phyloP scores from a whole-genome alignment of 192 early-diverging fungal genomes.

The Thoreauomyces humboldtii region DNA sequence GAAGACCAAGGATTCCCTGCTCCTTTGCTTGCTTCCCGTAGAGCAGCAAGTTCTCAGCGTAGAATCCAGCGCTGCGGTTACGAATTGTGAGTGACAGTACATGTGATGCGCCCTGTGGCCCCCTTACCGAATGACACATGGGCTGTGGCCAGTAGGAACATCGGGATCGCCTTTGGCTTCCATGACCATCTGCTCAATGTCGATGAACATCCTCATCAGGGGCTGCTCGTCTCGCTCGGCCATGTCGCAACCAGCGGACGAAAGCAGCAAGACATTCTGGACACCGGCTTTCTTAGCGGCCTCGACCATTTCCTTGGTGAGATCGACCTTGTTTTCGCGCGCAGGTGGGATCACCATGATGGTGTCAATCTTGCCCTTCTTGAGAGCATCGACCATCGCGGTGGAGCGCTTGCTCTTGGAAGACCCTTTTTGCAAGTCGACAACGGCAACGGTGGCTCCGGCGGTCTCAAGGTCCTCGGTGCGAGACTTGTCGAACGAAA shows the following conservation, averaged over 20 bases:
- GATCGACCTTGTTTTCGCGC: conserved; percentile 4
- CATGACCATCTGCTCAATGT: conserved; percentile 5
- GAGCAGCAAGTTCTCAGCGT: neutral
- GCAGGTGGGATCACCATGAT: conserved; percentile 9
- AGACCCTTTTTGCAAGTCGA: neutral
- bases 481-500: neutral
- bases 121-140: conserved; percentile 1
- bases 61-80: neutral
- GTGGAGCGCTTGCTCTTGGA: neutral
- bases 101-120: no score
- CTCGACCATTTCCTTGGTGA: conserved; percentile 5
- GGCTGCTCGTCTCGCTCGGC: neutral
- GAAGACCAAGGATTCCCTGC: neutral
- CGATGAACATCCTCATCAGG: neutral
- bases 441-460: neutral
- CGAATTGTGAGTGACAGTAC: no score
- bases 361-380: conserved; percentile 7
- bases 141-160: neutral
- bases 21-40: neutral
- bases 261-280: conserved; percentile 7
- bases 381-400: neutral
- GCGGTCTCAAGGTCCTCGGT: neutral
- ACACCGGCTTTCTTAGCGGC: conserved; percentile 9
- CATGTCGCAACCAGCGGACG: conserved; percentile 5
- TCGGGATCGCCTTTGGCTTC: conserved; percentile 2